These are phyloP conservation scores for Punica granatum DNA, from an alignment of 345 rosid species.

Conservation along the genomic window DNA sequence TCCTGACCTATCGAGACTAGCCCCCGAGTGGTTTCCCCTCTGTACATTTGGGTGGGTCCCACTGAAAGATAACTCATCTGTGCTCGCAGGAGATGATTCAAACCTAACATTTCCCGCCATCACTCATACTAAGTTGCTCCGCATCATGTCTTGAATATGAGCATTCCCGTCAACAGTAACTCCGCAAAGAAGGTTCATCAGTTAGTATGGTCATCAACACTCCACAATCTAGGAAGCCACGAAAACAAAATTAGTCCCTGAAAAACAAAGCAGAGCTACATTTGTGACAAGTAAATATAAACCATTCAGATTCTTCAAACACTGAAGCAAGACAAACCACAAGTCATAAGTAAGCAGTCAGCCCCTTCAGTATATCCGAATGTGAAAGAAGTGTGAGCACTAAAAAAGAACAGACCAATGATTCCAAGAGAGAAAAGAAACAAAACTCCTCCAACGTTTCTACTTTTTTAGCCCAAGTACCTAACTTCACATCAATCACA, in stretches of 20 bases:
- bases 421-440: neutral
- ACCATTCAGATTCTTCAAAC: neutral
- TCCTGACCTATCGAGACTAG: slow-evolving; percentile 43
- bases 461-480: neutral
- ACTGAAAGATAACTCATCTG: slow-evolving; percentile 32
- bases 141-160: slow-evolving; percentile 1
- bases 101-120: slow-evolving; percentile 45
- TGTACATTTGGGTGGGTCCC: slow-evolving; percentile 39
- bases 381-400: neutral
- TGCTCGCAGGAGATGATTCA: slow-evolving; percentile 30
- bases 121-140: slow-evolving; percentile 3
- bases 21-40: slow-evolving; percentile 26
- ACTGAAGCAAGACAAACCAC: neutral
- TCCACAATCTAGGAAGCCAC: neutral
- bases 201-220: neutral
- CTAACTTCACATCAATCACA: neutral
- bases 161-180: neutral
- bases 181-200: neutral
- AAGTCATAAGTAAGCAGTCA: neutral
- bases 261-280: neutral
- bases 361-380: neutral
- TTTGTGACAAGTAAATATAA: neutral
- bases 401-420: neutral
- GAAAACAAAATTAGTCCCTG: neutral
- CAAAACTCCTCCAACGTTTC: neutral